Evolutionary conservation across 2,329 filamentous ascomycete genomes (phyloP), one percentile per base, ranked within the genome.

Genomic region (Tympanopsis confertula): DNA sequence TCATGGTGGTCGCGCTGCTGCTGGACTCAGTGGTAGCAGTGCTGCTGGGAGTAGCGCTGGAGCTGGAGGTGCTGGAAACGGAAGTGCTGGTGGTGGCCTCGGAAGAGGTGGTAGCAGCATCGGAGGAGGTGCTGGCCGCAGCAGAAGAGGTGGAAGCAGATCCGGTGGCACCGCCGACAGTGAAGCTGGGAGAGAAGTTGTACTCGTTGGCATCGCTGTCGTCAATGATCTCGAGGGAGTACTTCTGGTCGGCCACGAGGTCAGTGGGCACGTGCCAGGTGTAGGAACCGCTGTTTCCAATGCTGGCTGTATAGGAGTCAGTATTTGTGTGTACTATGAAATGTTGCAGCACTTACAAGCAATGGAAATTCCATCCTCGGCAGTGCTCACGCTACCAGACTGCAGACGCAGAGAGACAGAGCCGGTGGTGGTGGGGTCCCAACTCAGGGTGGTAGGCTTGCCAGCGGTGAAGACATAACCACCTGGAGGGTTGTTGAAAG

Each of bases 171-270:
- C 41, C 40, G 17, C 44, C 35, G 13, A 51, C 40, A 12, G 32
- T 30, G 42, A 51, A 51, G 5, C 39, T 35, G 13, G 48, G 48
- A 13, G 47, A 49, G 37, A 45, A 51, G 39, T 47, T 51, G 24
- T 39, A 13, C 17, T 33, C 30, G 7, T 7, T 7, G 15, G 30
- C 38, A 14, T 42, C 39, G 12, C 29, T 33, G 19, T 41, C 42
- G 26, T 39, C 44, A 13, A 44, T 39, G 26, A 51, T 49, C 37
- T 49, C 42, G 22, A 51, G 42, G 13, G 44, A 36, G 26, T 50
- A 50, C 39, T 46, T 44, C 12, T 33, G 35, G n/a, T 41, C 45
- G 24, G 40, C 35, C 3, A 37, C 35, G 13, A 47, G 22, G 13
- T 39, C 38, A 5, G 29, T 18, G 13, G 46, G 39, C 19, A 45